These are phyloP conservation scores for Paramyrothecium sp. DNA, from an alignment of 2,329 filamentous ascomycete genomes.

Conservation along the genomic window DNA sequence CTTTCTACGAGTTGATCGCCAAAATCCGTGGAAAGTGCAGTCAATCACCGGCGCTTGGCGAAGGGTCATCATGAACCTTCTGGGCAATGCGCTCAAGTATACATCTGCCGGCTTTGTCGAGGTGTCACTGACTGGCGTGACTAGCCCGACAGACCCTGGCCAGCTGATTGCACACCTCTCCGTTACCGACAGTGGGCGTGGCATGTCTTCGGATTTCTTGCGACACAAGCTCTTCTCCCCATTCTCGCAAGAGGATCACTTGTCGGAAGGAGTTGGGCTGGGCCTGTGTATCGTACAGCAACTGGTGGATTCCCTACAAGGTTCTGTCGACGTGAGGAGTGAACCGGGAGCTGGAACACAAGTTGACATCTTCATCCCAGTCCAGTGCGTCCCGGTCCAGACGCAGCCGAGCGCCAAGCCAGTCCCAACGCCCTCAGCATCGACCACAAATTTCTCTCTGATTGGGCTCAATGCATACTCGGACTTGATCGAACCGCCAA, in stretches of 20 bases:
- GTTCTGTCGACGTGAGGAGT: constrained; percentile 47
- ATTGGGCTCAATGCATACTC: not conserved
- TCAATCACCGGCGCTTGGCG: constrained; percentile 39
- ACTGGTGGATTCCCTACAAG: constrained; percentile 55
- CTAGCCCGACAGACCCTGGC: constrained; percentile 9
- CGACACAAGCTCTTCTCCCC: constrained; percentile 57
- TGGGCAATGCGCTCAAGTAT: constrained; percentile 54
- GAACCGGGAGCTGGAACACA: not conserved
- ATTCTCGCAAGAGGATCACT: constrained; percentile 58
- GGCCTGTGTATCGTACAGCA: constrained; percentile 59
- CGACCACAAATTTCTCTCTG: not conserved
- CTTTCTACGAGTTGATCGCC: not conserved
- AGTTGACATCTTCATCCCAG: constrained; percentile 1
- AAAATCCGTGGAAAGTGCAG: constrained; percentile 35
- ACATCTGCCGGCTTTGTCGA: constrained; percentile 43
- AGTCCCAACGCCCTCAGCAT: not conserved
- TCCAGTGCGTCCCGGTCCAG: not conserved
- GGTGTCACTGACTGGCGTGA: constrained; percentile 16
- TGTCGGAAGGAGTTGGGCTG: constrained; percentile 57
- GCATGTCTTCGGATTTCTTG: constrained; percentile 60
- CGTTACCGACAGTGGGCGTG: constrained; percentile 60
- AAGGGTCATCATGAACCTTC: constrained; percentile 53
- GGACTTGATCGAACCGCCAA: not conserved
- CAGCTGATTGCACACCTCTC: constrained; percentile 32
- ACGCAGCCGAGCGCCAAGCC: not conserved